Evolutionary conservation across 139 green algal species (phyloP).

Genomic region (Dunaliella primolecta): DNA sequence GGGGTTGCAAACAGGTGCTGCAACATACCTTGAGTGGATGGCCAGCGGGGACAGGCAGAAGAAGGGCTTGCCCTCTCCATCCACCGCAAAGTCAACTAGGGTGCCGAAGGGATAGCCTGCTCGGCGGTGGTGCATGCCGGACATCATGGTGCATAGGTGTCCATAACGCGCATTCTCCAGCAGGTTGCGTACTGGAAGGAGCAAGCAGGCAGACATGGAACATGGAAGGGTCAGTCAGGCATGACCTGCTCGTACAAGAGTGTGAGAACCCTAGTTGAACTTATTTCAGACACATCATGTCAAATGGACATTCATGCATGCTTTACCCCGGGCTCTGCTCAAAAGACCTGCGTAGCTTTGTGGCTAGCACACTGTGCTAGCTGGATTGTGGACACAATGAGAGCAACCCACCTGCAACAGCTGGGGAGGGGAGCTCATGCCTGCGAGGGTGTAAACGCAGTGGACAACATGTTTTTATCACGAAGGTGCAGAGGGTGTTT

Average conservation of each 20-base stretch:
- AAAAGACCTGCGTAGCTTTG: too few species aligned
- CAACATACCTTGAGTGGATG: constrained; percentile 62
- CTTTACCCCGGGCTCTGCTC: too few species aligned
- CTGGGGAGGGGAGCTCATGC: not conserved
- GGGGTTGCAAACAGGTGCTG: too few species aligned
- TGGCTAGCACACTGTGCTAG: too few species aligned
- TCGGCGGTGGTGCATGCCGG: constrained; percentile 91
- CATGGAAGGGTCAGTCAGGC: constrained; percentile 21
- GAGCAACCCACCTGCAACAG: not conserved
- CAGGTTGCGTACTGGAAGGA: constrained; percentile 87
- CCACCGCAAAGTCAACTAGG: constrained; percentile 93
- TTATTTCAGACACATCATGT: too few species aligned
- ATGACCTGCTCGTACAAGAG: too few species aligned
- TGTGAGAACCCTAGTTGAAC: too few species aligned
- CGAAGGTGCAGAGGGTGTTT: too few species aligned
- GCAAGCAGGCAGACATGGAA: constrained; percentile 82
- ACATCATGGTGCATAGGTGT: constrained; percentile 96
- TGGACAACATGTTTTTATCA: too few species aligned
- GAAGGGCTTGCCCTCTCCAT: constrained; percentile 87
- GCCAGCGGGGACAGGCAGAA: constrained; percentile 77
- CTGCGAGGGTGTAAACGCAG: too few species aligned
- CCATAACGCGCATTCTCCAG: constrained; percentile 78
- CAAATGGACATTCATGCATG: too few species aligned
- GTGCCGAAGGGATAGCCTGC: constrained; percentile 96
- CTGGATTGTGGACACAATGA: too few species aligned